Percentiles rank a stretch among this genome's conserved stretches.
Conservation (phyloP, 2,329 filamentous ascomycete genomes). For the Aspergillus hortae region DNA sequence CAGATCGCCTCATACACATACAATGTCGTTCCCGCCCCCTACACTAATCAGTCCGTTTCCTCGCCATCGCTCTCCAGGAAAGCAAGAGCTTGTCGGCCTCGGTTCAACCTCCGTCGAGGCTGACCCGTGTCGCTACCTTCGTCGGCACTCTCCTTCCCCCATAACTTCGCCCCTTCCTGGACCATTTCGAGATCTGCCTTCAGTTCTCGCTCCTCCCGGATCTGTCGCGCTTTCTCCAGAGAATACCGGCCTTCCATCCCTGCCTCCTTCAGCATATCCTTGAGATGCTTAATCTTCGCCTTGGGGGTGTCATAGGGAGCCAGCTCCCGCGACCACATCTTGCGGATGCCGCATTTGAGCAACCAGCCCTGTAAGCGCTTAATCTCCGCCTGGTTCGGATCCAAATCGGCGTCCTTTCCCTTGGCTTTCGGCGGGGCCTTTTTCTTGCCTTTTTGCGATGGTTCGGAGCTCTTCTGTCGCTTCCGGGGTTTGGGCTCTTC, state of each 20-base stretch:
- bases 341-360: conserved; percentile 84
- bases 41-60: conserved; percentile 49
- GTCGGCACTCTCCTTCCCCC: conserved; percentile 59
- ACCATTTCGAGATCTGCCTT: conserved; percentile 80
- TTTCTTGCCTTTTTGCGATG: conserved; percentile 28
- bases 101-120: conserved; percentile 39
- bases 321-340: conserved; percentile 85
- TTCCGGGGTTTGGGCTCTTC: conserved; percentile 62
- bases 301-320: conserved; percentile 69
- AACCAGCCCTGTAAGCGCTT: conserved; percentile 85
- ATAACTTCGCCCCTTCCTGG: conserved; percentile 72
- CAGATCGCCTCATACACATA: neutral
- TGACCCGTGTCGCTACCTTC: conserved; percentile 39
- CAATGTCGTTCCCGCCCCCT: neutral
- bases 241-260: conserved; percentile 91
- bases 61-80: conserved; percentile 70
- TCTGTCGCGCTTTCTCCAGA: conserved; percentile 75
- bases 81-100: conserved; percentile 44
- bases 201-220: conserved; percentile 83
- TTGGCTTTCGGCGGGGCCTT: conserved; percentile 38
- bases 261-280: conserved; percentile 69
- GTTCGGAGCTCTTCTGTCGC: conserved; percentile 28
- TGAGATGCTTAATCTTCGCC: conserved; percentile 80
- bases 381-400: conserved; percentile 72
- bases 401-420: conserved; percentile 45